Base-by-base conservation (phyloP, 306 rosid genomes). In the Astragalus glycyphyllos region DNA sequence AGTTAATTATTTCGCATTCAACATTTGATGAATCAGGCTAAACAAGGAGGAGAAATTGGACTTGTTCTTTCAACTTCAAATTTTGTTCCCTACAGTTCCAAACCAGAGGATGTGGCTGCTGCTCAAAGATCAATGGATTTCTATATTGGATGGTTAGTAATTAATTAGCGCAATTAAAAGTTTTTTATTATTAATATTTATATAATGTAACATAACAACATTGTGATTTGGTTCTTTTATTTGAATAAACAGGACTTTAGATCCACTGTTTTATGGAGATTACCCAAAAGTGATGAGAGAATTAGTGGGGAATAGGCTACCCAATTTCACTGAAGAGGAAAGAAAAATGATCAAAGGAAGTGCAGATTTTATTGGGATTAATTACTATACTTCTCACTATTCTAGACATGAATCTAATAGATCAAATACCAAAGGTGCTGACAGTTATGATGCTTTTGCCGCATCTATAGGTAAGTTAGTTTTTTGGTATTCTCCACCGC, bases 31-130 rank as follows among this genome's bases (percentile, higher is more conserved):
- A 20, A 0, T 1, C 23, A 20, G 23, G 23, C 23, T 20, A 20
- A 17, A 35, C 86, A 84, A 78, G 11, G 79, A 2, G 84, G 88
- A 17, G 61, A 84, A 73, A 64, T 81, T 6, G 88, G 88, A 23
- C 57, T 84, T 4, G 76, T 45, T 29, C 55, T 81, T 8, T 75
- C 57, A 58, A 42, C 77, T 44, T 16, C 58, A 61, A 60, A 34
- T 70, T 72, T 23, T 31, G 53, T 62, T 14, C 84, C 88, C 7
- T 63, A 17, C 11, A 65, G 83, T 2, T 46, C 72, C 49, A 61
- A 80, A 38, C 4, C 50, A 4, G 84, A 81, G 7, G 84, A 84
- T 69, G 45, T 26, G 56, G 76, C 68, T 7, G 88, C 86, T 3
- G 56, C 80, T 11, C 15, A 62, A 45, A 70, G 84, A 59, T 42